phyloP scores from a whole-genome alignment of 805 yeast genomes.

The Middelhovenomyces tepae region DNA sequence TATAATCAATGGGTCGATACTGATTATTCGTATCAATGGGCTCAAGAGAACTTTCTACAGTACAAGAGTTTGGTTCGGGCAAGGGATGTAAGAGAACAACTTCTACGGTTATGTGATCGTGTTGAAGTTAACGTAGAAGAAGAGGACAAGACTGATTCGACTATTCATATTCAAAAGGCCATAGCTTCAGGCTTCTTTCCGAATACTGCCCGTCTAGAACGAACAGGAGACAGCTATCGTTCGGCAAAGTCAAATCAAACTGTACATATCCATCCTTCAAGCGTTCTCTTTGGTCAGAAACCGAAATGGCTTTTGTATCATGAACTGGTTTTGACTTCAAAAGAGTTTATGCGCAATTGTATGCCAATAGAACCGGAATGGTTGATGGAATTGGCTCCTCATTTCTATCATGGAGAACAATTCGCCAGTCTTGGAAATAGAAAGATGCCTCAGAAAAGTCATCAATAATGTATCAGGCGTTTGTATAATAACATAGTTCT shows the following conservation, averaged over 20 bases:
- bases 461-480: too few species aligned
- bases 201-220: slow-evolving; percentile 46
- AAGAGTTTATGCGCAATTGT: slow-evolving; percentile 87
- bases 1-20: slow-evolving; percentile 67
- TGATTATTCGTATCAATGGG: slow-evolving; percentile 58
- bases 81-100: slow-evolving; percentile 68
- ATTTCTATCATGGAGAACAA: too few species aligned
- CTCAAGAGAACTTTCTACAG: slow-evolving; percentile 72
- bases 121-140: slow-evolving; percentile 31
- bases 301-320: slow-evolving; percentile 80
- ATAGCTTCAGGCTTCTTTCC: slow-evolving; percentile 36
- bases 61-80: slow-evolving; percentile 70
- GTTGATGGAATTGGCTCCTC: slow-evolving; percentile 49
- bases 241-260: slow-evolving; percentile 56
- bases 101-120: slow-evolving; percentile 48
- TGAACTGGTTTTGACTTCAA: slow-evolving; percentile 69
- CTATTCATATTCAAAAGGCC: slow-evolving; percentile 52
- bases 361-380: slow-evolving; percentile 76
- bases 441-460: too few species aligned
- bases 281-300: slow-evolving; percentile 50
- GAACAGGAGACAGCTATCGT: slow-evolving; percentile 60
- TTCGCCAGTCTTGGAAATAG: too few species aligned
- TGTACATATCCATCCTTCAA: slow-evolving; percentile 82
- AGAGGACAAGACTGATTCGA: slow-evolving; percentile 65
- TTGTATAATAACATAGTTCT: too few species aligned